phyloP scores from a whole-genome alignment of 805 yeast species.

The Myxozyma kluyveri region DNA sequence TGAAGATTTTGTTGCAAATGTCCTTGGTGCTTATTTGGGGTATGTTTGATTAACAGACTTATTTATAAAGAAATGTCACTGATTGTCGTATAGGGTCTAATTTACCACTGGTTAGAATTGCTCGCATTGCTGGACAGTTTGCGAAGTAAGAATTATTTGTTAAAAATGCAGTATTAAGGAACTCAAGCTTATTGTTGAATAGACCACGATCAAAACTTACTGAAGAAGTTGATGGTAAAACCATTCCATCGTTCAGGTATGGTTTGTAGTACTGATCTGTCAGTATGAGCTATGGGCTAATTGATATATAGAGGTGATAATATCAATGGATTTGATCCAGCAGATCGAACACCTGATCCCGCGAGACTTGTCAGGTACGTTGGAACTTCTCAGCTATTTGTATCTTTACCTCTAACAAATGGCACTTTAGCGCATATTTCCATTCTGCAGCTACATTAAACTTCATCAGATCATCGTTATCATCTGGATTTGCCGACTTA shows the following conservation, averaged over 20 bases:
- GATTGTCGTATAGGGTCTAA: slow-evolving; percentile 33
- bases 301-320: slow-evolving; percentile 41
- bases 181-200: neutral
- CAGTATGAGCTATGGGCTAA: neutral
- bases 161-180: neutral
- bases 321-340: slow-evolving; percentile 43
- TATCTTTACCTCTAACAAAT: neutral
- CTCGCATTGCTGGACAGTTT: slow-evolving; percentile 47
- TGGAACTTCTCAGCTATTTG: neutral
- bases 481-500: slow-evolving; percentile 44
- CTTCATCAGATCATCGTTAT: slow-evolving; percentile 40
- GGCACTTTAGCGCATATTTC: slow-evolving; percentile 39
- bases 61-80: neutral
- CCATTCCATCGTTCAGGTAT: slow-evolving; percentile 41
- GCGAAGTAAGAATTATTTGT: slow-evolving; percentile 36
- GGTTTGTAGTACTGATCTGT: neutral
- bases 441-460: slow-evolving; percentile 48
- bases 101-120: slow-evolving; percentile 43
- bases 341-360: slow-evolving; percentile 44
- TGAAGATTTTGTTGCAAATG: slow-evolving; percentile 45
- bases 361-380: slow-evolving; percentile 37
- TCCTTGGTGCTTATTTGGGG: slow-evolving; percentile 46
- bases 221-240: slow-evolving; percentile 42
- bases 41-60: neutral
- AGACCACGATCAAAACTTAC: slow-evolving; percentile 45